Conservation (phyloP, 1,284 basidiomycete species). For the Phenoliferia sp. region DNA sequence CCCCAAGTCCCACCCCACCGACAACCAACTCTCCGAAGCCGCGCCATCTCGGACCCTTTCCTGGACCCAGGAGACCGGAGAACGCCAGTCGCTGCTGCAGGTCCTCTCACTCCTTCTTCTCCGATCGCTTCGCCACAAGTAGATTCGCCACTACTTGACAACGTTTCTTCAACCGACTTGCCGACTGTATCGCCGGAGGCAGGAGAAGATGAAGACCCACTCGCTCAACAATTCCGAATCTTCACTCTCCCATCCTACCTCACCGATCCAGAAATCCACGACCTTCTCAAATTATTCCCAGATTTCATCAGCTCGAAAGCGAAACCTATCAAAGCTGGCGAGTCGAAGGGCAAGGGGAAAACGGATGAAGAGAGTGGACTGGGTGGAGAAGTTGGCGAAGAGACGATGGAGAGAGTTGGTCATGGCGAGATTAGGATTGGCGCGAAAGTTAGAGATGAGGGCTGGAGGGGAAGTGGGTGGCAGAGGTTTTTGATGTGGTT, state of each 20-base stretch:
- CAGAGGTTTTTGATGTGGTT: constrained; percentile 21
- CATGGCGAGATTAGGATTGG: constrained; percentile 19
- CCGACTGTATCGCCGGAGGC: neutral
- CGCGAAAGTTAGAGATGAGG: constrained; percentile 1
- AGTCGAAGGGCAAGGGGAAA: neutral
- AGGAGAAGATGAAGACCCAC: neutral
- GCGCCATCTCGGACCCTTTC: constrained; percentile 16
- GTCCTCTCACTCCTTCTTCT: neutral
- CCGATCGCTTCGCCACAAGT: neutral
- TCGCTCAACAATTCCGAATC: constrained; percentile 15
- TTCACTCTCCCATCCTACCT: constrained; percentile 31
- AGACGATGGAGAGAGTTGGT: neutral
- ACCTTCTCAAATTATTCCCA: constrained; percentile 28
- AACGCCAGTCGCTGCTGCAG: neutral
- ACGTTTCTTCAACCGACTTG: too few species aligned
- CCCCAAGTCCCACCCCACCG: constrained; percentile 24
- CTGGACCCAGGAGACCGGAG: constrained; percentile 9
- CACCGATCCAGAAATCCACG: constrained; percentile 25
- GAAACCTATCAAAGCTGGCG: neutral
- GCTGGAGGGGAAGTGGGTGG: constrained; percentile 22
- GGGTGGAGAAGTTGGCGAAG: neutral
- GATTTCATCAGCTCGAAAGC: constrained; percentile 18
- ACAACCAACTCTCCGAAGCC: neutral
- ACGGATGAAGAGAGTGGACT: constrained; percentile 2
- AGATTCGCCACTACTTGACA: too few species aligned